phyloP scores from a whole-genome alignment of 345 rosid genomes.

The Populus simonii region DNA sequence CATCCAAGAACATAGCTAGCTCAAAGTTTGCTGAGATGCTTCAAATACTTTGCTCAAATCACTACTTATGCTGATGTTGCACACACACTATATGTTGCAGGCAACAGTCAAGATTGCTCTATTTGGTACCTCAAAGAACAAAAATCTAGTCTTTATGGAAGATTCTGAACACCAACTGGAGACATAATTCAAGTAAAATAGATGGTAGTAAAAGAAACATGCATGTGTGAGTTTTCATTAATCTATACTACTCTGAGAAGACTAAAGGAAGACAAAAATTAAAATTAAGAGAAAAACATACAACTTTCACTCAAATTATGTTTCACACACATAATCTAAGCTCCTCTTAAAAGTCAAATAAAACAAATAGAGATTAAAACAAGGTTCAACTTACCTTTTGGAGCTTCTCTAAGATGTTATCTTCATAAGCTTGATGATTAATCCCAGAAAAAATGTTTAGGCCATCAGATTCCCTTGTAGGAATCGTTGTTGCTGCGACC shows the following conservation, averaged over 20 bases:
- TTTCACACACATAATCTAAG: not conserved
- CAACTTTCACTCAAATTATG: not conserved
- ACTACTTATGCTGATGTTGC: not conserved
- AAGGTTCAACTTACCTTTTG: constrained; percentile 38
- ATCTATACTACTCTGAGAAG: not conserved
- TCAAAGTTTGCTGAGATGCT: not conserved
- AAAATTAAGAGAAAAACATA: not conserved
- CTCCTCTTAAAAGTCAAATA: not conserved
- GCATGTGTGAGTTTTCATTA: no score
- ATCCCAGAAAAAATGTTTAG: constrained; percentile 59
- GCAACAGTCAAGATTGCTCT: no score
- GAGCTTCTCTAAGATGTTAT: constrained; percentile 60
- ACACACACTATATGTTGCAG: not conserved
- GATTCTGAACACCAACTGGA: no score
- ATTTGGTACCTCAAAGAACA: not conserved
- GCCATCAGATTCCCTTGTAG: constrained; percentile 43
- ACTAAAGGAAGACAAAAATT: not conserved
- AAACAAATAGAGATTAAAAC: not conserved
- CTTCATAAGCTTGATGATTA: constrained; percentile 75
- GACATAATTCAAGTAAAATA: no score
- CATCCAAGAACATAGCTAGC: not conserved
- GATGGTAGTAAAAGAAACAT: no score
- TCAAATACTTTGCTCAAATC: not conserved
- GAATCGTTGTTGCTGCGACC: constrained; percentile 36
- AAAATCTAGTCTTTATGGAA: no score